Evolutionary conservation across 805 yeast species (phyloP), one percentile per base, ranked within the genome.

Genomic region (Metschnikowia santaceciliae): DNA sequence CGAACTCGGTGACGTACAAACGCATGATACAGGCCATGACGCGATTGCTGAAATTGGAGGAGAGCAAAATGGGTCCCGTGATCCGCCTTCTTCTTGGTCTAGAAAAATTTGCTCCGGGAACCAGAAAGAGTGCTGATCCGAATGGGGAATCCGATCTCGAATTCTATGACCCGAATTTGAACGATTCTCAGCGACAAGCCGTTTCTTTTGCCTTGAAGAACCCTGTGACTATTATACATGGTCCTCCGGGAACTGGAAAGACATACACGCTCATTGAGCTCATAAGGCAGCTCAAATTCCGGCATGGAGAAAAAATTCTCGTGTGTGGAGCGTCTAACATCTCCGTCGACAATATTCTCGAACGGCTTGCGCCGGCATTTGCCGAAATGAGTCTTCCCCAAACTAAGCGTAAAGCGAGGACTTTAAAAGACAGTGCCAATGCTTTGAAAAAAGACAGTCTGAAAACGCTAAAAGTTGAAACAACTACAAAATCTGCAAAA

Each of bases 241-340:
- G 92, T 0, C 92, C 92, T 0, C 91, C 91, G 0, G 92, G 92
- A 3, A 86, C 92, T 0, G 92, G 92, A 10, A 81, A 82, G 53
- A 92, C 98, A 0, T 85, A 84, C 55, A 91, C 97, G 0, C 60
- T 92, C 5, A 82, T 91, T 8, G 97, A 92, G 61, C 70, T 88
- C 6, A 83, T 90, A 35, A 79, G 86, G 47, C 97, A 91, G 62
- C 70, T 90, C 46, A 75, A 82, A 1, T 71, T 70, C 7, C 68
- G 67, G 13, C 61, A 61, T 5, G 59, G 64, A 14, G 76, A 75
- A 47, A 67, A 90, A 42, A 83, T 92, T 0, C 70, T 92, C 30
- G 91, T 92, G 0, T 91, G 97, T 70, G 97, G 97, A 0, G 96
- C 98, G 0, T 90, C 97, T 0, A 92, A 92, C 64, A 84, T 90